Base-by-base conservation (phyloP, 2,329 filamentous ascomycete species). In the Septoria petroselini region DNA sequence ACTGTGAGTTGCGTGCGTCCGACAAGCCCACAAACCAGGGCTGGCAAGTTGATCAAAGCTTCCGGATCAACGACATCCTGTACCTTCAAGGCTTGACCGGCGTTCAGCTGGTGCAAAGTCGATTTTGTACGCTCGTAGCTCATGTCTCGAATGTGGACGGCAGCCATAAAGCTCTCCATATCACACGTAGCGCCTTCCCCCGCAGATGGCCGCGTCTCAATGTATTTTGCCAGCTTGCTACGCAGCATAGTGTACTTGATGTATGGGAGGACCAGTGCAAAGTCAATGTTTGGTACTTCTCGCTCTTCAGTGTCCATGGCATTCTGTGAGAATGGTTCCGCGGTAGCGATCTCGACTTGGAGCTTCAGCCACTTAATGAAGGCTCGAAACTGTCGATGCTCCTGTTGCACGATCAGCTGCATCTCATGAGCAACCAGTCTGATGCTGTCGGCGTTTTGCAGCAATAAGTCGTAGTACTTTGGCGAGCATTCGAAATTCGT, bases 291-390 rank as follows among this genome's bases (percentile, higher is more conserved):
- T 0, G 81, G 80, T 1, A 85, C 82, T 59, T 93, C 87, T 58
- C 86, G 86, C 53, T 91, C 89, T 18, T 83, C 78, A 37, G 86
- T 75, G 56, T 96, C 91, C 17, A 89, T 83, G 6, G 76, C 71
- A 14, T 74, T 74, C 39, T 78, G 72, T 1, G 76, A 77, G 12
- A 76, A 75, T 0, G 82, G 73, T 59, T 86, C 71, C 64, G 85
- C 82, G 4, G 81, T 81, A 38, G 91, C 79, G 11, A 85, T 80
- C 57, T 94, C 88, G 51, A 95, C 91, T 62, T 91, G 84, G 61
- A 89, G 80, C 27, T 84, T 82, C 42, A 97, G 73, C 91, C 91
- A 97, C 45, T 78, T 76, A 0, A 88, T 91, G 65, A 96, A 97
- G 4, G 81, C 78, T 2, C 73, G 68, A 62, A 95, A 97, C 41